phyloP scores from a whole-genome alignment of 169 alveolate genomes.

The Plasmodium ovale region DNA sequence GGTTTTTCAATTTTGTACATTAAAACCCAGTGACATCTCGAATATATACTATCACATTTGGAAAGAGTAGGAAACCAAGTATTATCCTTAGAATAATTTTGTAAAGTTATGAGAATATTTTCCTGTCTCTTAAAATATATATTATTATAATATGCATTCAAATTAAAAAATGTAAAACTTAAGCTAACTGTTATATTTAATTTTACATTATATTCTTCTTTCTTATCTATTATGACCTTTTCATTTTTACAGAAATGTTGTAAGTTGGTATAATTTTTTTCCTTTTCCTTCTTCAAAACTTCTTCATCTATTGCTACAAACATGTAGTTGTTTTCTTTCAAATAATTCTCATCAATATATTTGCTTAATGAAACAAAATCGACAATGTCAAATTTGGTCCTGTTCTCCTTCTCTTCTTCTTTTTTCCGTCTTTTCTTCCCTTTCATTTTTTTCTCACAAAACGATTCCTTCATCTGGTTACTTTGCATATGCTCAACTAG shows the following conservation, averaged over 20 bases:
- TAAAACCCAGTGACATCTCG: constrained; percentile 40
- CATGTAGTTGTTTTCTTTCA: constrained; percentile 42
- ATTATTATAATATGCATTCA: constrained; percentile 39
- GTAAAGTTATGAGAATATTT: constrained; percentile 21
- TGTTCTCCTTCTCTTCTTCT: background rate
- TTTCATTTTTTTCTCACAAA: too few relatives aligned
- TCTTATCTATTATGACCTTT: constrained; percentile 18
- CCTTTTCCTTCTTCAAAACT: constrained; percentile 52
- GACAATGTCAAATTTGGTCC: background rate
- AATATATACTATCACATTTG: constrained; percentile 6
- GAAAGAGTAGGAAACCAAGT: constrained; percentile 72
- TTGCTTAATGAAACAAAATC: constrained; percentile 66
- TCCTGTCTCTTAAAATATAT: constrained; percentile 43
- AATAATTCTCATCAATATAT: constrained; percentile 45
- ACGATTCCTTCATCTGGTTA: too few relatives aligned
- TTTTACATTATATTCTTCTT: constrained; percentile 35
- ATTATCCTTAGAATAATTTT: constrained; percentile 35
- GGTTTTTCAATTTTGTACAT: constrained; percentile 47
- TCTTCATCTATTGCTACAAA: constrained; percentile 38
- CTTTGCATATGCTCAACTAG: too few relatives aligned
- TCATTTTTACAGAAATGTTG: constrained; percentile 39
- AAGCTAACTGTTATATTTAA: constrained; percentile 17
- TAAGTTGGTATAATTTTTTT: constrained; percentile 24
- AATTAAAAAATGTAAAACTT: constrained; percentile 47
- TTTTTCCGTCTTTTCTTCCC: background rate